Evolutionary conservation across 2,329 filamentous ascomycete genomes (phyloP), one percentile per base, ranked within the genome.

Genomic region (Cercospora sp.): DNA sequence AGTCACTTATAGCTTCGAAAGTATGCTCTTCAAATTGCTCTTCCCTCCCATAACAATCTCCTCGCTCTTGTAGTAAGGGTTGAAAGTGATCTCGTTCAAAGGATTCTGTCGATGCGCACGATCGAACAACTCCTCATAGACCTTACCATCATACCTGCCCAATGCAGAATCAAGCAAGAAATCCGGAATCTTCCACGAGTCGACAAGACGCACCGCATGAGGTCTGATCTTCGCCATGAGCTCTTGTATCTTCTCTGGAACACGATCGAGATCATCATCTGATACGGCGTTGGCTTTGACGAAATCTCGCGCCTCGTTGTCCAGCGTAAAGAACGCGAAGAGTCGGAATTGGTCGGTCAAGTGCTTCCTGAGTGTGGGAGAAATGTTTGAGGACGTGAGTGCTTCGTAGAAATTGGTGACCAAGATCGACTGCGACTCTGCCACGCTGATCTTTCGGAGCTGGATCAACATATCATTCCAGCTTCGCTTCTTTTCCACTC

Each of bases 71-170:
- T 81, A 85, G 67, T 84, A 79, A 6, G 80, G 78, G 71, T 86
- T 85, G 70, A 86, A 85, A 0, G 82, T 85, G 9, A 81, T 75
- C 63, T 75, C 75, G 67, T 86, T 86, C 71, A 86, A 68, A 9
- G 84, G 84, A 74, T 86, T 86, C 70, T 81, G 73, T 57, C 81
- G 76, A 77, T 86, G 84, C 3, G 84, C 84, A 63, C 81, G 78
- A 65, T 85, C 79, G 68, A 81, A 86, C 51, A 86, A 72, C 65
- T 85, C 82, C 72, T 86, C 85, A 70, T 86, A 86, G 6, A 86
- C 84, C 61, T 80, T 82, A 1, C 85, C 84, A 73, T 86, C 84
- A 65, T 79, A 82, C 53, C 83, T 76, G 0, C 84, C 84, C 45
- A 86, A 73, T 5, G 84, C 82, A 73, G 83, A 85, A 61, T 86